Evolutionary conservation across 139 green algal species (phyloP).

Genomic region (Auxenochlorella pyrenoidosa): DNA sequence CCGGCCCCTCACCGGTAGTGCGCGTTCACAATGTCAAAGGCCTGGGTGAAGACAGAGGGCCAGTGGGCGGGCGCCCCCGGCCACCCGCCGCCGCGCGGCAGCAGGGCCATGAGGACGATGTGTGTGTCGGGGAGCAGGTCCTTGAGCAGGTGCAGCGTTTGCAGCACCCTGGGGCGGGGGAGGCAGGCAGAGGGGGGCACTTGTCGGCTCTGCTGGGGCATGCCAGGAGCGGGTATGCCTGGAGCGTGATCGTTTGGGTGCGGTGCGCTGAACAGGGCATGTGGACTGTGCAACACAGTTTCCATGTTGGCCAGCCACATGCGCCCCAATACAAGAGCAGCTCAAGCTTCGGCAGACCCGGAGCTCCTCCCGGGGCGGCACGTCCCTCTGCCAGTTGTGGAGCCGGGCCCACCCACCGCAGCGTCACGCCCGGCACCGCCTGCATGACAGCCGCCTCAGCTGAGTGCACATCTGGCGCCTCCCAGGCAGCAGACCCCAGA

Average conservation of each 20-base stretch:
- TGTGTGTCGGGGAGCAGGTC: conserved; percentile 22
- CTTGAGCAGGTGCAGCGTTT: neutral
- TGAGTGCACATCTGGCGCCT: neutral
- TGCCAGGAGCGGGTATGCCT: neutral
- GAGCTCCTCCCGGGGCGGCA: no score
- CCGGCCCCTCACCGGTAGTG: conserved; percentile 5
- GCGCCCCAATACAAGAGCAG: no score
- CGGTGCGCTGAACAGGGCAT: no score
- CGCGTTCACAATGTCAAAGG: conserved; percentile 22
- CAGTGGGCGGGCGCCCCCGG: neutral
- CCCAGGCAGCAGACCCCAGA: conserved; percentile 33
- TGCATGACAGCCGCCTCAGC: conserved; percentile 20
- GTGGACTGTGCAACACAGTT: no score
- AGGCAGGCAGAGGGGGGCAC: no score
- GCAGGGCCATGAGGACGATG: conserved; percentile 34
- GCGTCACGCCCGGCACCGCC: conserved; percentile 23
- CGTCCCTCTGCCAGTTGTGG: no score
- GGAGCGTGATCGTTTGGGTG: accelerated
- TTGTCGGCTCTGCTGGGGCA: no score
- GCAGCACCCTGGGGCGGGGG: neutral
- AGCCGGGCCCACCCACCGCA: neutral
- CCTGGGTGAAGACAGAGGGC: conserved; percentile 17
- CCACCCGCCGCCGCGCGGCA: conserved; percentile 20
- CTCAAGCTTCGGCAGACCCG: no score
- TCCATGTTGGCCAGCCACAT: no score